phyloP scores from a whole-genome alignment of 2,329 filamentous ascomycete species.

The Teratosphaeria viscida region DNA sequence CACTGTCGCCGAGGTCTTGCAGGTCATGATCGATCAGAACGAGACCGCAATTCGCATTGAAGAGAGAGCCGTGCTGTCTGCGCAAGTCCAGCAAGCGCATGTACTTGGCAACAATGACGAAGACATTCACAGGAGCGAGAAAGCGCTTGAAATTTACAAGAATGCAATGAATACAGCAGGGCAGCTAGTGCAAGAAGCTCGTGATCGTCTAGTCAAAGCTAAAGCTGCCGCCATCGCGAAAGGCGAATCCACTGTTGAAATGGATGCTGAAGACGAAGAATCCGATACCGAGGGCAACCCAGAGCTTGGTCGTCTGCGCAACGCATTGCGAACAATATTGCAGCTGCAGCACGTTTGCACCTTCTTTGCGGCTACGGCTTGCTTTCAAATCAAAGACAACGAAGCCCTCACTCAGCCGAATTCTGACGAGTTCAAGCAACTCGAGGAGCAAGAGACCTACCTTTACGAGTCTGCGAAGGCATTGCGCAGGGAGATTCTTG shows the following conservation, averaged over 20 bases:
- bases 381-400: slow-evolving; percentile 72
- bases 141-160: slow-evolving; percentile 62
- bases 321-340: slow-evolving; percentile 59
- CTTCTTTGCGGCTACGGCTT: slow-evolving; percentile 77
- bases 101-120: slow-evolving; percentile 64
- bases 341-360: slow-evolving; percentile 71
- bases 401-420: slow-evolving; percentile 52
- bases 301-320: slow-evolving; percentile 32
- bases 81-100: slow-evolving; percentile 65
- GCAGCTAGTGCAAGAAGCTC: slow-evolving; percentile 51
- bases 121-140: slow-evolving; percentile 40
- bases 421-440: slow-evolving; percentile 53
- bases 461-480: slow-evolving; percentile 69
- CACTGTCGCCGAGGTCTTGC: slow-evolving; percentile 76
- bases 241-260: slow-evolving; percentile 1
- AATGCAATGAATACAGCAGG: slow-evolving; percentile 32
- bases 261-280: slow-evolving; percentile 29
- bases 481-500: slow-evolving; percentile 69
- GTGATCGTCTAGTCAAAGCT: slow-evolving; percentile 46
- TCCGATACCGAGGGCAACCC: slow-evolving; percentile 15
- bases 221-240: slow-evolving; percentile 5
- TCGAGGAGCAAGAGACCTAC: slow-evolving; percentile 61
- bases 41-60: slow-evolving; percentile 56
- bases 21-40: slow-evolving; percentile 83
- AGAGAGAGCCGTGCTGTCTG: slow-evolving; percentile 54